A percentile compares a stretch with the other conserved stretches of the same genome.
phyloP scores from a whole-genome alignment of 805 yeast species.

The Lipomyces kockii region DNA sequence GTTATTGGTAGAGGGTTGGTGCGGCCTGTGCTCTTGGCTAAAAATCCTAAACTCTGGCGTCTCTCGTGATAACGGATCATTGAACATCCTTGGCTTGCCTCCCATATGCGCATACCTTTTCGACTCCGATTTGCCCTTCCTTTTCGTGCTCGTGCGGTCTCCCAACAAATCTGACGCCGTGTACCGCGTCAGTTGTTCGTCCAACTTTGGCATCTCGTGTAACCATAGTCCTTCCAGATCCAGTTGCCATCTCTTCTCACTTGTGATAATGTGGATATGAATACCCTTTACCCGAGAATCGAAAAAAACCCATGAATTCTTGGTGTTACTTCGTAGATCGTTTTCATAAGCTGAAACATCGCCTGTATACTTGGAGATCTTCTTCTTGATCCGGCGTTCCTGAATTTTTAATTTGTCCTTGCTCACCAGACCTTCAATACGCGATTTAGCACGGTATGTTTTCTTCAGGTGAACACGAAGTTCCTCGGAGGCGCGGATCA shows the following conservation, averaged over 20 bases:
- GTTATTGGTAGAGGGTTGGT: not conserved
- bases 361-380: constrained; percentile 58
- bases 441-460: constrained; percentile 52
- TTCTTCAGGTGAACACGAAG: constrained; percentile 64
- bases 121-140: constrained; percentile 11
- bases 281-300: constrained; percentile 68
- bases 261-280: constrained; percentile 73
- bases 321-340: constrained; percentile 53
- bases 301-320: constrained; percentile 81
- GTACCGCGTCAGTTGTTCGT: constrained; percentile 5
- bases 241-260: constrained; percentile 66
- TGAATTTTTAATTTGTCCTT: constrained; percentile 58
- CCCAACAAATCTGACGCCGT: constrained; percentile 1
- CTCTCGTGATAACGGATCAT: constrained; percentile 10
- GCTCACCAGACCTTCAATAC: constrained; percentile 73
- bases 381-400: constrained; percentile 57
- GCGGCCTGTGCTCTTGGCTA: not conserved
- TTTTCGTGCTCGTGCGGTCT: constrained; percentile 13
- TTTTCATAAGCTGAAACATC: constrained; percentile 59
- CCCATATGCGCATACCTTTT: constrained; percentile 18
- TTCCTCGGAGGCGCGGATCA: constrained; percentile 69
- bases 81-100: constrained; percentile 6
- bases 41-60: constrained; percentile 16
- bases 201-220: constrained; percentile 31
- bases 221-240: constrained; percentile 73